Conservation (phyloP, 2,329 filamentous ascomycete species). For the Ophiostoma quercus region DNA sequence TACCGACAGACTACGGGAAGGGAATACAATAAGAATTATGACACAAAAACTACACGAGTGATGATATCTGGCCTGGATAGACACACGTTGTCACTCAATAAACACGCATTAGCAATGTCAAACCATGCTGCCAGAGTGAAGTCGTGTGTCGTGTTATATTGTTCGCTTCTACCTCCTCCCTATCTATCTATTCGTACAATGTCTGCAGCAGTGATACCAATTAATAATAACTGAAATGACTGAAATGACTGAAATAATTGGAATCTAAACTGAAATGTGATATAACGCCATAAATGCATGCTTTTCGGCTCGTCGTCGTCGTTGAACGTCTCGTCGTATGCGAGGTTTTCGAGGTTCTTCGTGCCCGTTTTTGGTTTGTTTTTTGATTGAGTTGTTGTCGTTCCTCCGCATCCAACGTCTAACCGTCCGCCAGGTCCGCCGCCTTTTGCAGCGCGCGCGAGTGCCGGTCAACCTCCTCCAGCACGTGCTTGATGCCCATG, state of each 20-base stretch:
- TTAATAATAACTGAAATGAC: not conserved
- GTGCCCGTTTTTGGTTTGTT: not conserved
- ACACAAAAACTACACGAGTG: not conserved
- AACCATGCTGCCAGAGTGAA: constrained; percentile 5
- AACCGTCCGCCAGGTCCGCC: constrained; percentile 62
- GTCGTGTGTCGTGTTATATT: not conserved
- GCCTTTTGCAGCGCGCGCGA: constrained; percentile 75
- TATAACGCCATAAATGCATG: constrained; percentile 19
- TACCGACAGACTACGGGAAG: not conserved
- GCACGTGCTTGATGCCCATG: constrained; percentile 76
- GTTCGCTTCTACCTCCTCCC: not conserved
- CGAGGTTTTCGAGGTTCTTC: not conserved
- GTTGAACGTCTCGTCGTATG: too few relatives aligned
- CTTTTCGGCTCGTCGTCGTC: constrained; percentile 7
- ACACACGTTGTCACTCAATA: not conserved
- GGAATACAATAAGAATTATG: not conserved
- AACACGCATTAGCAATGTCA: constrained; percentile 1
- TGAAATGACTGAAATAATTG: too few relatives aligned
- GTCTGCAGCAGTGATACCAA: not conserved
- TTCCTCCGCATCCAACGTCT: not conserved
- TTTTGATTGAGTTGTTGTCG: not conserved
- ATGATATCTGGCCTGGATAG: not conserved
- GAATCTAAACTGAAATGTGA: not conserved
- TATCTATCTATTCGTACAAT: constrained; percentile 12
- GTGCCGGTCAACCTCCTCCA: constrained; percentile 86